These are phyloP conservation scores for Lentinula novae-zelandiae DNA, from an alignment of 1,284 basidiomycete genomes.

Conservation along the genomic window DNA sequence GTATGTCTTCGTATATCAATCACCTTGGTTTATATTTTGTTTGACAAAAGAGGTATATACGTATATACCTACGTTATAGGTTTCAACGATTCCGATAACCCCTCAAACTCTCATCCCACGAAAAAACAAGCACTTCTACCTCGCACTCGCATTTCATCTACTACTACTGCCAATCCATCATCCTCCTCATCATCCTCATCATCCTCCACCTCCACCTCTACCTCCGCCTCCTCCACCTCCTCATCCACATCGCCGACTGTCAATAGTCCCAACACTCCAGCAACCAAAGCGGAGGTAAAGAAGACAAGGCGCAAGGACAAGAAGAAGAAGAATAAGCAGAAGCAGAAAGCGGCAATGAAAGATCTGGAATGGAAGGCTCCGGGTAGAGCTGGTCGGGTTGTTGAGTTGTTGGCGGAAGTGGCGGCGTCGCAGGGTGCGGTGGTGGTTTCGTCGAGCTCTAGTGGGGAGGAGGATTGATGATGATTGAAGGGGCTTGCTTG, in stretches of 20 bases:
- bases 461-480: background rate
- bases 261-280: background rate
- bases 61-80: background rate
- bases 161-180: conserved; percentile 7
- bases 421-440: background rate
- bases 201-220: no score
- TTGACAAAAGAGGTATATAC: background rate
- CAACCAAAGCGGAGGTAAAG: conserved; percentile 20
- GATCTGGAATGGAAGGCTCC: background rate
- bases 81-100: background rate
- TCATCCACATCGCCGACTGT: no score
- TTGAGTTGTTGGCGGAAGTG: background rate
- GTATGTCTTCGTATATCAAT: background rate
- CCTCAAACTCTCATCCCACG: background rate
- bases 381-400: background rate
- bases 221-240: background rate
- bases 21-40: background rate
- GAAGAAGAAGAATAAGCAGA: conserved; percentile 1
- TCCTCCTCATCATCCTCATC: no score
- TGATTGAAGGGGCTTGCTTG: background rate
- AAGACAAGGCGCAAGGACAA: conserved; percentile 22
- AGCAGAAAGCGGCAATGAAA: conserved; percentile 7
- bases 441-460: background rate
- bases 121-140: conserved; percentile 1
- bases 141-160: background rate